Percentiles rank a stretch among this genome's conserved stretches.
Evolutionary conservation across 2,329 filamentous ascomycete species (phyloP).

Genomic region (Xylaria sp.): DNA sequence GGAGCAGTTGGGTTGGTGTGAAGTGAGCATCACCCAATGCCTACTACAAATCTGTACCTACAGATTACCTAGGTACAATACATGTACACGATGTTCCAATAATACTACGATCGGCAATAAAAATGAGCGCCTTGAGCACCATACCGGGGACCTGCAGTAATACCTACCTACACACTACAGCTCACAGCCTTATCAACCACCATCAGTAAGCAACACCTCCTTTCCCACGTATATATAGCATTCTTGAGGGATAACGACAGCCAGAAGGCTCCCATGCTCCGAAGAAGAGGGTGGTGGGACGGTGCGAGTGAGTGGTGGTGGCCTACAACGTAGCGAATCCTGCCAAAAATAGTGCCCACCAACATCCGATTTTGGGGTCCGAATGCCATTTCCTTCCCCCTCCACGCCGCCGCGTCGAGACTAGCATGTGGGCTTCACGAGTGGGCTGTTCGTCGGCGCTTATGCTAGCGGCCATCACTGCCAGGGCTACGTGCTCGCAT

Average conservation of each 20-base stretch:
- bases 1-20: too few relatives aligned
- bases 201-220: too few relatives aligned
- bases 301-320: neutral
- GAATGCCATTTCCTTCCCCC: constrained; percentile 1
- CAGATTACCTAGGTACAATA: too few relatives aligned
- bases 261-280: neutral
- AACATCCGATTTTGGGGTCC: constrained; percentile 8
- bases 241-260: neutral
- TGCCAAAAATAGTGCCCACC: constrained; percentile 15
- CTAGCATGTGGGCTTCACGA: constrained; percentile 7
- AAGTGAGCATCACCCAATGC: neutral
- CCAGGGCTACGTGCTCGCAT: constrained; percentile 14
- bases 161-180: too few relatives aligned
- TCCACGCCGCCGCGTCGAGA: constrained; percentile 1
- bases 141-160: too few relatives aligned
- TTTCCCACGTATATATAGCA: too few relatives aligned
- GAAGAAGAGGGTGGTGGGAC: neutral
- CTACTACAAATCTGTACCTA: neutral
- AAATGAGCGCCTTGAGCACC: too few relatives aligned
- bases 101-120: too few relatives aligned
- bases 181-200: too few relatives aligned
- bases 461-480: constrained; percentile 17
- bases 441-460: constrained; percentile 22
- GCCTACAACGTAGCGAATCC: neutral
- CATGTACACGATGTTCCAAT: too few relatives aligned